Evolutionary conservation across 371 early-diverging fungal species (phyloP), one percentile per base, ranked within the genome.

Genomic region (Mortierella sp.): DNA sequence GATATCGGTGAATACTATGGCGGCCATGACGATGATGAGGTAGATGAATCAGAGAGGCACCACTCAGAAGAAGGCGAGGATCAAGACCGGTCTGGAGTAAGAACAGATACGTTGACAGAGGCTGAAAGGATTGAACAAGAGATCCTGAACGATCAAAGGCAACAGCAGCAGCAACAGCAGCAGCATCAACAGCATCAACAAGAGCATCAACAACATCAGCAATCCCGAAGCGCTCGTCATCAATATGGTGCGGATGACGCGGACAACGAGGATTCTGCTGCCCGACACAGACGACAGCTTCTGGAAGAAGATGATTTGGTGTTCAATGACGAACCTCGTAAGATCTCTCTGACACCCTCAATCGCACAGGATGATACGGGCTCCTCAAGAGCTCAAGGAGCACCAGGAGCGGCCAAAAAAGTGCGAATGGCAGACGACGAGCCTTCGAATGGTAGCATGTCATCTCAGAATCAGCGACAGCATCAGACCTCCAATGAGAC

Each of bases 1-100:
- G 71, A 62, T 24, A 51, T 72, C 47, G 80, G 67, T 19, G 67
- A 66, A 34, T 79, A 73, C 27, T 82, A 83, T 52, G 82, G 84
- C 27, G 78, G 71, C 16, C 42, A 76, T 21, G 79, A 82, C 3
- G 82, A 82, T 1, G 71, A 72, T 12, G 79, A 78, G 18, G 64
- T 70, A n/a, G 52, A 23, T 23, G 56, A 43, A 30, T 64, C 61
- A 18, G 71, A 72, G 23, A 34, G 34, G 10, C 34, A 34, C 10
- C 34, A 34, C 10, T 34, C 34, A 34, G 34, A 34, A 34, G 34
- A 34, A 16, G 74, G 56, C 0, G 69, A 66, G 21, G 70, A 51
- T 19, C 41, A 30, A 12, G 66, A 71, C 18, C 49, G n/a, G 14
- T 52, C 55, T 55, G 64, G 49, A 45, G 34, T 34, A 4, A 74